These are phyloP conservation scores for Lactifluus subvellereus DNA, from an alignment of 768 basidiomycete species.

Conservation along the genomic window DNA sequence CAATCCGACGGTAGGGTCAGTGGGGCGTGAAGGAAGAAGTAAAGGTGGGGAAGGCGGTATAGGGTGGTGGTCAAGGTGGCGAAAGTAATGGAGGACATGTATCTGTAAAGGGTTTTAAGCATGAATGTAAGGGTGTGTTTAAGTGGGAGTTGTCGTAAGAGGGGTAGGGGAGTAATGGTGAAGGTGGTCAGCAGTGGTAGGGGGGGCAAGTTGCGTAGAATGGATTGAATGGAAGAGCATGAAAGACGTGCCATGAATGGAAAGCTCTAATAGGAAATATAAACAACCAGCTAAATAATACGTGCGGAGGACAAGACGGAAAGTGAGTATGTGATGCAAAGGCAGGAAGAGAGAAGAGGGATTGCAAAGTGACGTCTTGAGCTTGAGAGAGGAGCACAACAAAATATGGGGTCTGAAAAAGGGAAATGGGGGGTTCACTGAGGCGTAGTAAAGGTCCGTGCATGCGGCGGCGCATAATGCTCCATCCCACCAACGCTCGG, in stretches of 20 bases:
- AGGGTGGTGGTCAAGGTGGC: not conserved
- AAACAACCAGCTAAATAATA: slow-evolving; percentile 14
- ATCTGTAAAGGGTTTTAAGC: not conserved
- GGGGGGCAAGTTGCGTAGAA: not conserved
- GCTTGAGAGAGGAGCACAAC: not conserved
- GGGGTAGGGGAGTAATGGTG: not conserved
- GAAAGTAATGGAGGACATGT: not conserved
- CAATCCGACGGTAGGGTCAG: not conserved
- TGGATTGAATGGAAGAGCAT: not conserved
- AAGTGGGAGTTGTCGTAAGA: not conserved
- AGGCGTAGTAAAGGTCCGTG: not conserved
- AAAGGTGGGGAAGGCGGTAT: not conserved
- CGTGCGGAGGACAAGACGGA: not conserved
- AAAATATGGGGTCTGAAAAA: not conserved
- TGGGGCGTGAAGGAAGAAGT: not conserved
- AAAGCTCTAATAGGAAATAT: slow-evolving; percentile 12
- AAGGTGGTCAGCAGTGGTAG: not conserved
- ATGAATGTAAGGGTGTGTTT: not conserved
- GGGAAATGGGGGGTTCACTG: not conserved
- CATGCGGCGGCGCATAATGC: slow-evolving; percentile 27
- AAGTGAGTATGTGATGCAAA: not conserved
- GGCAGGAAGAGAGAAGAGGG: not conserved
- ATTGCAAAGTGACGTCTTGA: not conserved
- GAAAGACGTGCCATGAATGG: not conserved
- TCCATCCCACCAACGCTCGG: slow-evolving; percentile 45